phyloP scores from a whole-genome alignment of 441 rosid species.

The Metrosideros polymorpha region DNA sequence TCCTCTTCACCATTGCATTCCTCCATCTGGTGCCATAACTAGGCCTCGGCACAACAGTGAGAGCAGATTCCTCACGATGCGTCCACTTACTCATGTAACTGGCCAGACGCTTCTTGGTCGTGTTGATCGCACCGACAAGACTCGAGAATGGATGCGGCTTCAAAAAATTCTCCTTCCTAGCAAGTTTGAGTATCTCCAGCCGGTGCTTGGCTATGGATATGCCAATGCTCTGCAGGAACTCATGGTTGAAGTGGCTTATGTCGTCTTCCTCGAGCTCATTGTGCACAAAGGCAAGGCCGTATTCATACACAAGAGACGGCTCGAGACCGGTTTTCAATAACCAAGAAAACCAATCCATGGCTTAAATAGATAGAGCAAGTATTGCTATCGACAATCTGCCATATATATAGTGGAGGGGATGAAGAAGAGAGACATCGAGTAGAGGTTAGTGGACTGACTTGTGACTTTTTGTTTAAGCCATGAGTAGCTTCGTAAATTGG shows the following conservation, averaged over 20 bases:
- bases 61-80: conserved; percentile 2
- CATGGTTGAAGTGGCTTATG: conserved; percentile 8
- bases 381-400: neutral
- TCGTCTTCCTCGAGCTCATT: conserved; percentile 8
- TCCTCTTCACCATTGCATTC: conserved; percentile 44
- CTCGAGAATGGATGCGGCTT: neutral
- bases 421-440: neutral
- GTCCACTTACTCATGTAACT: conserved; percentile 1
- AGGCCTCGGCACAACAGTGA: conserved; percentile 31
- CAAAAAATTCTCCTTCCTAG: neutral
- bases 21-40: conserved; percentile 19
- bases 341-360: conserved; percentile 15
- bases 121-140: conserved; percentile 5
- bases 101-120: neutral
- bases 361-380: neutral
- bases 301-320: conserved; percentile 1
- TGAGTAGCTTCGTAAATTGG: conserved; percentile 4
- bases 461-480: neutral
- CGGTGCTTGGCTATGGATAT: conserved; percentile 12
- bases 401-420: neutral
- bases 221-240: conserved; percentile 11
- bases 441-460: neutral
- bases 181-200: conserved; percentile 9
- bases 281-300: neutral
- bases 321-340: conserved; percentile 1